Evolutionary conservation across 306 rosid genomes (phyloP), one percentile per base, ranked within the genome.

Genomic region (Biancaea sappan): DNA sequence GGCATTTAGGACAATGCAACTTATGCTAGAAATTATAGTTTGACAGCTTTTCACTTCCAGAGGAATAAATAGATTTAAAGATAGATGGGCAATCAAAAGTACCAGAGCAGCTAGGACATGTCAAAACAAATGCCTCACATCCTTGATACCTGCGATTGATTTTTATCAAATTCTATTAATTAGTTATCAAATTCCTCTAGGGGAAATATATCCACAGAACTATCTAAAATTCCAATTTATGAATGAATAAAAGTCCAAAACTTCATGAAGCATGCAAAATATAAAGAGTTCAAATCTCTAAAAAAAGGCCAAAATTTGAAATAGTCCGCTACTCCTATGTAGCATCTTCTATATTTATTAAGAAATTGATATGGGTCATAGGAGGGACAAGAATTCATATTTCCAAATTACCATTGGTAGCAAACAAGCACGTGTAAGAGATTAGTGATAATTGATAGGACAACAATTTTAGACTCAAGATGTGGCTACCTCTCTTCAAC

Each of bases 61-160:
- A 80, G 75, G 53, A 84, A 59, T 84, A 84, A 75, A 89, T 35
- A 19, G 94, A 88, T 76, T 79, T 88, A 40, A 84, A 88, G 79
- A 91, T 83, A 18, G 85, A 71, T 1, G 96, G 96, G 81, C 97
- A 91, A 22, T 83, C 91, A 59, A 90, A 88, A 41, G 85, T 69
- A 54, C 79, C 84, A 77, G 87, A 86, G 85, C 98, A 91, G 83
- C 93, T 88, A 77, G 96, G 92, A 82, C 98, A 94, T 38, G 96
- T 82, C 79, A 94, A 81, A 53, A 77, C 80, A 82, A 94, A 79
- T 5, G 95, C 88, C 82, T 84, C 84, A 61, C 98, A 94, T n/a
- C 87, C 90, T 32, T 62, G 75, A 83, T 89, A 94, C 84, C 98
- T 94, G 86, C 79, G 79, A 41, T 79, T 46, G 69, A 77, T 71